Percentiles rank a stretch among this genome's conserved stretches.
phyloP scores from a whole-genome alignment of 1,284 basidiomycete species.

The Ceratobasidium sp. region DNA sequence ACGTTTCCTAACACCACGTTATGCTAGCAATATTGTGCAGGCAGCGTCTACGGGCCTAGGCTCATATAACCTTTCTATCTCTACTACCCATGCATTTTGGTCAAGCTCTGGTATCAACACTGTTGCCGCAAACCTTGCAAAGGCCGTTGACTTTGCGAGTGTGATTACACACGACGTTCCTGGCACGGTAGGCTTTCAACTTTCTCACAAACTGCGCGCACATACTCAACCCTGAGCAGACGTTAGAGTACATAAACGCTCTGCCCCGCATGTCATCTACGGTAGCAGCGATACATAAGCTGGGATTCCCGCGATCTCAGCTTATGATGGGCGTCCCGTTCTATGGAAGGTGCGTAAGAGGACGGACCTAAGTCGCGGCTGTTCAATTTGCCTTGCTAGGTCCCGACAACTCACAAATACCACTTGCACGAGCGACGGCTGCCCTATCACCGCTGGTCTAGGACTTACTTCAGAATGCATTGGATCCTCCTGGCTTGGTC shows the following conservation, averaged over 20 bases:
- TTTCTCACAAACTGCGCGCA: background rate
- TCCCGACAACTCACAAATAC: slow-evolving; percentile 11
- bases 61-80: slow-evolving; percentile 31
- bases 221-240: background rate
- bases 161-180: slow-evolving; percentile 36
- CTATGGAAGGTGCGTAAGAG: slow-evolving; percentile 30
- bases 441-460: slow-evolving; percentile 11
- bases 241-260: slow-evolving; percentile 35
- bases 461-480: slow-evolving; percentile 42
- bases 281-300: slow-evolving; percentile 24
- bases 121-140: slow-evolving; percentile 34
- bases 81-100: slow-evolving; percentile 42
- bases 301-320: slow-evolving; percentile 33
- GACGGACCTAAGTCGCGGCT: background rate
- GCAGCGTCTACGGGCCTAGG: slow-evolving; percentile 21
- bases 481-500: slow-evolving; percentile 3
- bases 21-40: slow-evolving; percentile 26
- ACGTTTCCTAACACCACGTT: background rate
- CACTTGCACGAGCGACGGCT: slow-evolving; percentile 34
- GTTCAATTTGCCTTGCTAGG: background rate
- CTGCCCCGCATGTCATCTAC: slow-evolving; percentile 26
- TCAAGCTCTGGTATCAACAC: slow-evolving; percentile 44
- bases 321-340: slow-evolving; percentile 47
- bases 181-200: slow-evolving; percentile 28
- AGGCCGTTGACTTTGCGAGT: slow-evolving; percentile 38